Conservation (phyloP, 2,329 filamentous ascomycete genomes). For the Scolecobasidium constrictum region DNA sequence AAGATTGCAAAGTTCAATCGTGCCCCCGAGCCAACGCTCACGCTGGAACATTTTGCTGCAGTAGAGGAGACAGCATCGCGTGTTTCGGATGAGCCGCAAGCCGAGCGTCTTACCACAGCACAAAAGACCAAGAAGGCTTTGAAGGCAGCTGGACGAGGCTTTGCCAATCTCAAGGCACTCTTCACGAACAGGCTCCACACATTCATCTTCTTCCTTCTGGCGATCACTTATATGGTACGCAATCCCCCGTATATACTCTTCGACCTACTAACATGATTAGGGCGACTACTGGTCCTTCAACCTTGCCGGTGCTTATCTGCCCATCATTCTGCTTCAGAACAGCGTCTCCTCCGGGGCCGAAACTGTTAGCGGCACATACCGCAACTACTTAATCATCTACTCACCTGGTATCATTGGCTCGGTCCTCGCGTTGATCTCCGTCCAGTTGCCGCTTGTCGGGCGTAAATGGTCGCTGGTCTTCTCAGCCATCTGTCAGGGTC, state of each 20-base stretch:
- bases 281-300: constrained; percentile 41
- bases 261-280: constrained; percentile 40
- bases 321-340: background rate
- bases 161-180: background rate
- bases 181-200: constrained; percentile 23
- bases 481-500: constrained; percentile 5
- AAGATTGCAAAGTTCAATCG: constrained; percentile 61
- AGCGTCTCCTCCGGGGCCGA: constrained; percentile 19
- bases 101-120: constrained; percentile 17
- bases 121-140: constrained; percentile 13
- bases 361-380: constrained; percentile 37
- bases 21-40: too few relatives aligned
- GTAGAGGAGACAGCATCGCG: constrained; percentile 22
- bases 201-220: constrained; percentile 31
- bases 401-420: constrained; percentile 41
- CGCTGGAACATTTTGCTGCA: too few relatives aligned
- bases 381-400: constrained; percentile 45
- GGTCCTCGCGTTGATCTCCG: constrained; percentile 35
- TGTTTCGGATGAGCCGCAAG: constrained; percentile 24
- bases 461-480: constrained; percentile 33
- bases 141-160: background rate
- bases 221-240: constrained; percentile 31
- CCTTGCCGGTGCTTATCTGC: constrained; percentile 26
- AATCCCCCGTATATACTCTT: constrained; percentile 36
- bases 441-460: constrained; percentile 32